A percentile compares a stretch with the other conserved stretches of the same genome.
These are phyloP conservation scores for Puccinia brachypodii DNA, from an alignment of 1,284 basidiomycete genomes.

Conservation along the genomic window DNA sequence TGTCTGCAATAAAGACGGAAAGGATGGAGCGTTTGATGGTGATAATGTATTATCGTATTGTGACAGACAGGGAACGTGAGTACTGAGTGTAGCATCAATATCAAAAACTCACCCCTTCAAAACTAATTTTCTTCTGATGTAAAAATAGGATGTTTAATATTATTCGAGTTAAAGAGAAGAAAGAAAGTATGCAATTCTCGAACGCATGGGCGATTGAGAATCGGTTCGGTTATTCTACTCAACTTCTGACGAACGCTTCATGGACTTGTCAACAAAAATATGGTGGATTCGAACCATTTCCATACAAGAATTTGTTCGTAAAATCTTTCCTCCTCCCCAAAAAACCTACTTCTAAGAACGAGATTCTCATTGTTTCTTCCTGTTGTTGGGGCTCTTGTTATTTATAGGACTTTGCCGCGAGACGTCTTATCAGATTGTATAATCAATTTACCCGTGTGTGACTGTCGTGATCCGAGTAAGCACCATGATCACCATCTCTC, in stretches of 20 bases:
- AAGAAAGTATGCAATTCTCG: constrained; percentile 17
- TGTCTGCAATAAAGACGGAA: constrained; percentile 39
- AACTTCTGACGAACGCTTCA: constrained; percentile 44
- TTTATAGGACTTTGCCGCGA: constrained; percentile 43
- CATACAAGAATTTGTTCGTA: constrained; percentile 37
- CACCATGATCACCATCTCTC: too few species aligned
- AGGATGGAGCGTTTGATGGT: constrained; percentile 35
- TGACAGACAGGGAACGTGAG: constrained; percentile 48
- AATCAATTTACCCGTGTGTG: constrained; percentile 46
- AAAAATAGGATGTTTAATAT: constrained; percentile 46
- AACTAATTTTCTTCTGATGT: not conserved
- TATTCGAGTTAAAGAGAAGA: constrained; percentile 38
- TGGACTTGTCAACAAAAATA: constrained; percentile 46
- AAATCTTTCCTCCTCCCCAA: not conserved
- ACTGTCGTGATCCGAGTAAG: constrained; percentile 45
- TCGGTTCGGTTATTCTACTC: constrained; percentile 46
- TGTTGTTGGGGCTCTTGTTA: too few species aligned
- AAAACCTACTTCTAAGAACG: too few species aligned
- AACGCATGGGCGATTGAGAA: constrained; percentile 40
- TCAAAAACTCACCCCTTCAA: not conserved
- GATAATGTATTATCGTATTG: constrained; percentile 45
- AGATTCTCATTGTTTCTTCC: too few species aligned
- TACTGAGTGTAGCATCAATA: too few species aligned
- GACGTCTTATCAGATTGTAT: constrained; percentile 47
- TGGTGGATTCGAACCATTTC: constrained; percentile 45